phyloP scores from a whole-genome alignment of 1,139 yeast species.

The Suhomyces atakaporum region DNA sequence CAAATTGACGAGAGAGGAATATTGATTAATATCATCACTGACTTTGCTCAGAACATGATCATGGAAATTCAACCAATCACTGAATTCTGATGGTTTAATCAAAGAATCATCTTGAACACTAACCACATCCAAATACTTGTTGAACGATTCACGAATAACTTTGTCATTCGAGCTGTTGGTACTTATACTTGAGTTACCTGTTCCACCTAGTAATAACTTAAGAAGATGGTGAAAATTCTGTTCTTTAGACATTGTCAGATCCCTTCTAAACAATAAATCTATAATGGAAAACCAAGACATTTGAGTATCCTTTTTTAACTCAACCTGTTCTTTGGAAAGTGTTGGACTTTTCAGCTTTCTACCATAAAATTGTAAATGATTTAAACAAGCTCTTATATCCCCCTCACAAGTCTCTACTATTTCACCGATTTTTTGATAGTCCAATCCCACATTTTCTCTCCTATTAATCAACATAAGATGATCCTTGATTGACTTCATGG shows the following conservation, averaged over 20 bases:
- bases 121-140: constrained; percentile 53
- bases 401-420: constrained; percentile 75
- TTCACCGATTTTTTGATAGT: constrained; percentile 42
- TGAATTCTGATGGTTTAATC: constrained; percentile 58
- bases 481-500: constrained; percentile 44
- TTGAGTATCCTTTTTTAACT: constrained; percentile 50
- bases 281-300: constrained; percentile 63
- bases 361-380: constrained; percentile 73
- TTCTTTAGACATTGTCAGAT: constrained; percentile 47
- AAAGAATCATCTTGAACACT: constrained; percentile 67
- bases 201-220: constrained; percentile 35
- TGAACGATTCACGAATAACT: constrained; percentile 72
- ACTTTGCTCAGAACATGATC: constrained; percentile 43
- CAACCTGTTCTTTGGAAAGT: constrained; percentile 1
- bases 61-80: constrained; percentile 78
- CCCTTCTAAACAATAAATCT: constrained; percentile 54
- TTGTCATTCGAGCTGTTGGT: constrained; percentile 57
- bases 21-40: constrained; percentile 39
- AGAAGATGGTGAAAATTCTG: constrained; percentile 49
- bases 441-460: constrained; percentile 35
- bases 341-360: constrained; percentile 19
- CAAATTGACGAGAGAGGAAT: constrained; percentile 58
- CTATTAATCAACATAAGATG: constrained; percentile 36
- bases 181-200: constrained; percentile 46
- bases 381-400: constrained; percentile 84